Percentiles rank a stretch among this genome's conserved stretches.
Evolutionary conservation across 2,329 filamentous ascomycete species (phyloP).

Genomic region (Alternaria metachromatica): DNA sequence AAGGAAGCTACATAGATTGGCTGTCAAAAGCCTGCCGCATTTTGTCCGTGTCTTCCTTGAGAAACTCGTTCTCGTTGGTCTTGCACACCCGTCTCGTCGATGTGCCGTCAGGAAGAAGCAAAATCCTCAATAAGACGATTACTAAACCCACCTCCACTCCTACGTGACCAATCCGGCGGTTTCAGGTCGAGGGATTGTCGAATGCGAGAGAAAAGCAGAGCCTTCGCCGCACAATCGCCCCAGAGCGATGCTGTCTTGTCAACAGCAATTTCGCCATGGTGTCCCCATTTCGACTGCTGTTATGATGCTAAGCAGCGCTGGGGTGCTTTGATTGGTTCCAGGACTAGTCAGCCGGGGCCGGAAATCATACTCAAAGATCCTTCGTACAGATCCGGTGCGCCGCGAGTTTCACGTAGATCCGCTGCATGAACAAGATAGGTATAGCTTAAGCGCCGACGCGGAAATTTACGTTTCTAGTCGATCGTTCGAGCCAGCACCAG

Average conservation of each 20-base stretch:
- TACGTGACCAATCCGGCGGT: not conserved
- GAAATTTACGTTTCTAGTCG: slow-evolving; percentile 45
- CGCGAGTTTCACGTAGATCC: slow-evolving; percentile 46
- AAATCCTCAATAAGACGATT: not conserved
- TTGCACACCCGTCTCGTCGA: slow-evolving; percentile 2
- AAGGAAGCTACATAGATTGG: slow-evolving; percentile 4
- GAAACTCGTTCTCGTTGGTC: slow-evolving; percentile 7
- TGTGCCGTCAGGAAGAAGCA: slow-evolving; percentile 4
- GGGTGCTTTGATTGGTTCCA: slow-evolving; percentile 28
- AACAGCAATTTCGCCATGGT: slow-evolving; percentile 14
- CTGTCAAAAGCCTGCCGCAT: slow-evolving; percentile 4
- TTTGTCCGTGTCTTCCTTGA: slow-evolving; percentile 8
- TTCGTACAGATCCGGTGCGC: slow-evolving; percentile 41
- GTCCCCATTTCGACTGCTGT: slow-evolving; percentile 13
- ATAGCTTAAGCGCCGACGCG: slow-evolving; percentile 39
- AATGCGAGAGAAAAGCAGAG: not conserved
- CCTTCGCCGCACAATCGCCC: not conserved
- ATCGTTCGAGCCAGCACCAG: slow-evolving; percentile 45
- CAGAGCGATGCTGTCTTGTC: slow-evolving; percentile 2
- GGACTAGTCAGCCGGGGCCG: slow-evolving; percentile 23
- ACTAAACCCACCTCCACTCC: slow-evolving; percentile 1
- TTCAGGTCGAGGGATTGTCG: slow-evolving; percentile 5
- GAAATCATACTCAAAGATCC: slow-evolving; percentile 40
- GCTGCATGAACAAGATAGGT: slow-evolving; percentile 34
- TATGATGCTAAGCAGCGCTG: slow-evolving; percentile 9